Base-by-base conservation (phyloP, 495 filamentous ascomycete species). In the Podospora anserina region DNA sequence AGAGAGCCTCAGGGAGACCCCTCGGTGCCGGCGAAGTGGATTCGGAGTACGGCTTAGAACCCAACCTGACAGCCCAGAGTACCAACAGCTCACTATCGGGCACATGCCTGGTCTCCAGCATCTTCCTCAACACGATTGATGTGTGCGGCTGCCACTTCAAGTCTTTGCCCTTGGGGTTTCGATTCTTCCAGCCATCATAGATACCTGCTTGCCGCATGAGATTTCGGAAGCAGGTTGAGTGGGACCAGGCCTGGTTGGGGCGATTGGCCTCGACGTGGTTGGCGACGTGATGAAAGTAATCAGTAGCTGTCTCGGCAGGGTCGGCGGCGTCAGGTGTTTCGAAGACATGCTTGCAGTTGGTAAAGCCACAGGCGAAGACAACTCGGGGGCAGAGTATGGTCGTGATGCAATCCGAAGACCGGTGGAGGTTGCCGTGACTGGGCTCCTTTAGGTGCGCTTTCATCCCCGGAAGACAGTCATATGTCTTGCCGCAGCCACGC, bases 361-460 rank as follows among this genome's bases (percentile, higher is more conserved):
- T 67, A 58, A 75, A 75, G 39, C 75, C 75, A 62, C 75, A 77
- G 18, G 70, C 72, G 32, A 77, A 75, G 5, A 77, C 75, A 3
- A 71, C 61, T 55, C 75, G 72, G 18, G 70, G 69, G 28, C 68
- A 72, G 6, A 73, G 63, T 18, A 65, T 65, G 20, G 69, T 62
- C 54, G 58, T 66, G 64, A 66, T 67, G 18, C 23, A 26, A 1
- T 58, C 53, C 23, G 61, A 64, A 44, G 58, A 49, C 57, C 67
- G 62, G 20, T 67, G 61, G 16, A 64, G 54, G 55, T 68, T 39
- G 34, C 70, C 67, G 34, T 77, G 75, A 49, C 39, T 49, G 2
- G 30, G 28, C 20, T 70, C 61, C 64, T 73, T 77, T 27, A 73
- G 49, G 30, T 77, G 75, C 7, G 61, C 56, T 23, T 73, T 68